Percentiles rank a stretch among this genome's conserved stretches.
Conservation (phyloP, 495 filamentous ascomycete genomes). For the Glarea lozoyensis region DNA sequence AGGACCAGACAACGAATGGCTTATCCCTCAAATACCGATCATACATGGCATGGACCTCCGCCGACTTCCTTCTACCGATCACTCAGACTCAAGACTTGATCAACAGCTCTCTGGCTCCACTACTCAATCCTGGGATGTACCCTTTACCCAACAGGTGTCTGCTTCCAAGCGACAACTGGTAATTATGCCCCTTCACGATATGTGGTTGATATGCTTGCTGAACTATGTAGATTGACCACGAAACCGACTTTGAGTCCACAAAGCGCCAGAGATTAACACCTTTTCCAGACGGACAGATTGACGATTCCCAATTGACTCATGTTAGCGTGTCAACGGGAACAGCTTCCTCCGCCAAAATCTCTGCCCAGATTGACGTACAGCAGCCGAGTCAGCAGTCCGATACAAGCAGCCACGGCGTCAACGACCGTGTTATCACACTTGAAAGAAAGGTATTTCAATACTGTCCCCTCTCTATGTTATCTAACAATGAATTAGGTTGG, state of each 20-base stretch:
- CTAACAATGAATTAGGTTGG: conserved; percentile 4
- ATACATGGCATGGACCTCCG: conserved; percentile 11
- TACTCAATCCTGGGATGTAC: not conserved
- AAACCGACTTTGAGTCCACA: conserved; percentile 5
- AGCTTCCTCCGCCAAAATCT: not conserved
- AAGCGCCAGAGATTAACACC: conserved; percentile 17
- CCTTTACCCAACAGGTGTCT: not conserved
- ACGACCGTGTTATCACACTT: too few relatives aligned
- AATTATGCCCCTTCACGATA: conserved; percentile 1
- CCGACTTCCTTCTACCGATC: not conserved
- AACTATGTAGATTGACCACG: conserved; percentile 3
- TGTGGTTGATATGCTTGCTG: conserved; percentile 3
- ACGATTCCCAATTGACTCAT: not conserved
- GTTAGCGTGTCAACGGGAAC: conserved; percentile 2
- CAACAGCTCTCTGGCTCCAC: conserved; percentile 2
- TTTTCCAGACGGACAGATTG: not conserved
- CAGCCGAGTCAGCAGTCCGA: not conserved
- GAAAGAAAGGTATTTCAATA: not conserved
- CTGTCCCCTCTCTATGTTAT: not conserved
- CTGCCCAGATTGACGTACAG: not conserved
- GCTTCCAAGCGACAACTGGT: conserved; percentile 12
- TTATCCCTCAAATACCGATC: conserved; percentile 8
- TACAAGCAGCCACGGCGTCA: too few relatives aligned
- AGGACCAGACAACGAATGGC: conserved; percentile 17
- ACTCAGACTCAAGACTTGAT: not conserved